Evolutionary conservation across 768 basidiomycete genomes (phyloP).

Genomic region (Melanogaster broomeanus): DNA sequence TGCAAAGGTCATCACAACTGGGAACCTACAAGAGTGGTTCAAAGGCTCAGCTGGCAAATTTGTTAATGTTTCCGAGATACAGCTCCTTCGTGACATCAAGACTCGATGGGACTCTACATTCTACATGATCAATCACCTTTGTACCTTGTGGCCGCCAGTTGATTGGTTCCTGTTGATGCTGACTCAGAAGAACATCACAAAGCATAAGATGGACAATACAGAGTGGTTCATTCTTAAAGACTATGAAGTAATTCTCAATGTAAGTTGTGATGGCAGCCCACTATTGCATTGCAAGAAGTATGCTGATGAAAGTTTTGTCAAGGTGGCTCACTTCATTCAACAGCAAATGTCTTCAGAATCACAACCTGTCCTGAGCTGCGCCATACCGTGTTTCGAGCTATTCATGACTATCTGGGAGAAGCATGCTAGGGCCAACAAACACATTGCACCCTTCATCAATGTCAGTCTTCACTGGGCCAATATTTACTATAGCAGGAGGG

Average conservation of each 20-base stretch:
- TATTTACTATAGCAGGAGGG: background rate
- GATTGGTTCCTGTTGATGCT: background rate
- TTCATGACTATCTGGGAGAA: background rate
- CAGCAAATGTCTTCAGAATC: background rate
- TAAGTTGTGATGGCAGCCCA: background rate
- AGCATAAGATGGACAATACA: background rate
- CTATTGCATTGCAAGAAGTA: too few relatives aligned
- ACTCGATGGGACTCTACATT: too few relatives aligned
- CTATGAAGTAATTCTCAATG: constrained; percentile 1
- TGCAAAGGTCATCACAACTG: too few relatives aligned
- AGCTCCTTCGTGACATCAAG: too few relatives aligned
- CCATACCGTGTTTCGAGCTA: background rate
- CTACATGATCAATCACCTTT: background rate
- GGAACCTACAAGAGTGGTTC: too few relatives aligned
- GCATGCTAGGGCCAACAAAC: background rate
- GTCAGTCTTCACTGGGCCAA: background rate
- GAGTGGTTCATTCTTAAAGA: background rate
- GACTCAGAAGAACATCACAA: background rate
- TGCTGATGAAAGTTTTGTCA: background rate
- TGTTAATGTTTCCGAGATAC: too few relatives aligned
- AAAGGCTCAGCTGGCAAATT: too few relatives aligned
- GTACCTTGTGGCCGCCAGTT: background rate
- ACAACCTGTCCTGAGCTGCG: background rate
- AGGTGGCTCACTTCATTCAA: constrained; percentile 1
- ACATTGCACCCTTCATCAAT: background rate